Evolutionary conservation across 306 rosid species (phyloP).

Genomic region (Corylus avellana): DNA sequence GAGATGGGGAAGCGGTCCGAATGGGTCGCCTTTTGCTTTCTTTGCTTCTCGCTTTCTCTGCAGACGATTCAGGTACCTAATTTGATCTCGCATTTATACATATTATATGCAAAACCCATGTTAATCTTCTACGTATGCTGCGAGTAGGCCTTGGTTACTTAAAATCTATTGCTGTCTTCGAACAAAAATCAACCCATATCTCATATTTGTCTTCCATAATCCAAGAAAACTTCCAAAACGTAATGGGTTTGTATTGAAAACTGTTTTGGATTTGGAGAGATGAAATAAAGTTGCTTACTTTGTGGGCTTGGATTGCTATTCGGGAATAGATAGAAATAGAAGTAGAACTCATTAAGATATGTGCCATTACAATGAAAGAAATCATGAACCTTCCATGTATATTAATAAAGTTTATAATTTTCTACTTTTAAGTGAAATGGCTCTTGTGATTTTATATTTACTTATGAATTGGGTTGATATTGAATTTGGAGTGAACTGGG

Average conservation of each 20-base stretch:
- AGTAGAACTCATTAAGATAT: neutral
- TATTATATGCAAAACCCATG: neutral
- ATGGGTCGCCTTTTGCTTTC: constrained; percentile 35
- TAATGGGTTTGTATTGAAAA: neutral
- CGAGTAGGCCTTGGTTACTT: constrained; percentile 19
- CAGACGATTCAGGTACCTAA: constrained; percentile 37
- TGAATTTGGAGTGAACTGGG: neutral
- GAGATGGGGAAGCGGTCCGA: constrained; percentile 23
- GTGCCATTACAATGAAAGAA: neutral
- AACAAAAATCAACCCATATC: neutral
- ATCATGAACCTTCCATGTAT: neutral
- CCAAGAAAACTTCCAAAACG: neutral
- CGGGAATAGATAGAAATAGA: neutral
- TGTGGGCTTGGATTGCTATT: neutral
- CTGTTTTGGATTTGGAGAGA: neutral
- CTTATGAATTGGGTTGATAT: neutral
- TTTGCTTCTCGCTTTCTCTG: constrained; percentile 28
- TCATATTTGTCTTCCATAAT: neutral
- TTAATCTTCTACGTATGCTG: constrained; percentile 18
- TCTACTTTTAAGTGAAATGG: neutral
- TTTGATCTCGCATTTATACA: neutral
- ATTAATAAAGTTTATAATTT: neutral
- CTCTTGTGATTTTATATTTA: neutral
- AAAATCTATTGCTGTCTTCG: neutral
- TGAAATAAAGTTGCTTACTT: neutral